Evolutionary conservation across 2,329 filamentous ascomycete genomes (phyloP).

Genomic region (Cladosporium sp.): DNA sequence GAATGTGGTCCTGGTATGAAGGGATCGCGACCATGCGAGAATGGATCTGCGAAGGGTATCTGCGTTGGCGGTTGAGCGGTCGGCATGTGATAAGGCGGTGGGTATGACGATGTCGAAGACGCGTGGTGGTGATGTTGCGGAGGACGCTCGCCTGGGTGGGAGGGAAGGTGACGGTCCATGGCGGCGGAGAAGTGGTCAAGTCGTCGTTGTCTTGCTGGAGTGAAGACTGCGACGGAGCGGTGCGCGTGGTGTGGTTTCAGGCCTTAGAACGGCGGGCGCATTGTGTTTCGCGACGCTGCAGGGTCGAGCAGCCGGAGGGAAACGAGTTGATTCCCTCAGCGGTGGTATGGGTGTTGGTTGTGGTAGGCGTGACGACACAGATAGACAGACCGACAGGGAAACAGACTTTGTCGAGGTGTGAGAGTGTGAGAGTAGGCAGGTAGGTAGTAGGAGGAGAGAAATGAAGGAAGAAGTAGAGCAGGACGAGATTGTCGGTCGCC

Average conservation of each 20-base stretch:
- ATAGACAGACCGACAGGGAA: background rate
- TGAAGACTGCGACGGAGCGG: background rate
- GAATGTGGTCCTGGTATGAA: constrained; percentile 39
- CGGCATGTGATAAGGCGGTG: constrained; percentile 28
- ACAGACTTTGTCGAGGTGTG: background rate
- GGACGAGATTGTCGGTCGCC: background rate
- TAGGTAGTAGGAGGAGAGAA: background rate
- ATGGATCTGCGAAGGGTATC: constrained; percentile 44
- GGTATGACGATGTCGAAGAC: constrained; percentile 30
- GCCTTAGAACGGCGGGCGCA: constrained; percentile 10
- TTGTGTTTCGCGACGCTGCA: constrained; percentile 6
- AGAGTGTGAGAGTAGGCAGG: background rate
- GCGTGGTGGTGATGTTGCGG: constrained; percentile 29
- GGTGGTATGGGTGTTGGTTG: background rate
- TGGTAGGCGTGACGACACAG: background rate
- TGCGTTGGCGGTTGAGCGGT: constrained; percentile 39
- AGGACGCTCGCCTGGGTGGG: constrained; percentile 35
- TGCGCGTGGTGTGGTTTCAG: background rate
- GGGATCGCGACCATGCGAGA: constrained; percentile 41
- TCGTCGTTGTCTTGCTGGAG: too few relatives aligned
- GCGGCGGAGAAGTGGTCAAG: background rate
- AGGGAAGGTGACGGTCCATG: constrained; percentile 28
- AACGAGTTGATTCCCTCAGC: background rate
- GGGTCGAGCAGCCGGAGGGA: background rate
- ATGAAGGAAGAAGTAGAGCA: background rate